Percentiles rank a stretch among this genome's conserved stretches.
phyloP scores from a whole-genome alignment of 1,284 basidiomycete species.

The Apiotrichum gamsii region DNA sequence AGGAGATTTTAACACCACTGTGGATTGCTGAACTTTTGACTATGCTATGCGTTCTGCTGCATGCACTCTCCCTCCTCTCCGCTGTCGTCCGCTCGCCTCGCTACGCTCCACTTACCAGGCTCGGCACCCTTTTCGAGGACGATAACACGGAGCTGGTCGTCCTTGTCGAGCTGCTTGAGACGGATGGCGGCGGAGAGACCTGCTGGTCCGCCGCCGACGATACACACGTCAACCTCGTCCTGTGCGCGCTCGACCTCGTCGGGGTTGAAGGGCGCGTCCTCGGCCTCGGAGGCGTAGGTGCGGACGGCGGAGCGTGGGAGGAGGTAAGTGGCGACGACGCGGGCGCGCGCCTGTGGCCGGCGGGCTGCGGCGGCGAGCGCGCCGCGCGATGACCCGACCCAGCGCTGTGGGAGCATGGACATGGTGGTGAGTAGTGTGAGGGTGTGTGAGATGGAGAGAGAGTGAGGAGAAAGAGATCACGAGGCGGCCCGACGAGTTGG shows the following conservation, averaged over 20 bases:
- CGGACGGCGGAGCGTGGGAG: constrained; percentile 7
- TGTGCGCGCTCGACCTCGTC: constrained; percentile 62
- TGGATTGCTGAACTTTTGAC: no score
- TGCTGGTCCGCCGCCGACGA: constrained; percentile 92
- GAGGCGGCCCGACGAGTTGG: not conserved
- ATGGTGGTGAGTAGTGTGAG: not conserved
- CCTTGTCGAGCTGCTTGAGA: constrained; percentile 84
- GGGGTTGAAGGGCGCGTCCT: constrained; percentile 37
- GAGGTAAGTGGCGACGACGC: not conserved
- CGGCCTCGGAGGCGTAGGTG: constrained; percentile 29
- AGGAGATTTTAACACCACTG: no score
- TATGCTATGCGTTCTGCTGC: no score
- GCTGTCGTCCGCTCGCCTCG: not conserved
- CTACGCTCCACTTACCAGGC: constrained; percentile 60
- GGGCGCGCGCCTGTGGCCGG: constrained; percentile 7
- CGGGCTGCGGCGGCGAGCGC: constrained; percentile 10
- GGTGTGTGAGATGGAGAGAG: not conserved
- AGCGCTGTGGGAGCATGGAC: constrained; percentile 16
- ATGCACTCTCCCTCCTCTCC: not conserved
- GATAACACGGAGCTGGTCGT: constrained; percentile 79
- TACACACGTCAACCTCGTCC: constrained; percentile 92
- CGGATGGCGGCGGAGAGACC: constrained; percentile 94
- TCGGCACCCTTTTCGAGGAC: constrained; percentile 93
- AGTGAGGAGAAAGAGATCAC: not conserved
- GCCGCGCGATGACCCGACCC: constrained; percentile 16